Evolutionary conservation across 106 monocot species (phyloP).

Genomic region (Agapanthus africanus): DNA sequence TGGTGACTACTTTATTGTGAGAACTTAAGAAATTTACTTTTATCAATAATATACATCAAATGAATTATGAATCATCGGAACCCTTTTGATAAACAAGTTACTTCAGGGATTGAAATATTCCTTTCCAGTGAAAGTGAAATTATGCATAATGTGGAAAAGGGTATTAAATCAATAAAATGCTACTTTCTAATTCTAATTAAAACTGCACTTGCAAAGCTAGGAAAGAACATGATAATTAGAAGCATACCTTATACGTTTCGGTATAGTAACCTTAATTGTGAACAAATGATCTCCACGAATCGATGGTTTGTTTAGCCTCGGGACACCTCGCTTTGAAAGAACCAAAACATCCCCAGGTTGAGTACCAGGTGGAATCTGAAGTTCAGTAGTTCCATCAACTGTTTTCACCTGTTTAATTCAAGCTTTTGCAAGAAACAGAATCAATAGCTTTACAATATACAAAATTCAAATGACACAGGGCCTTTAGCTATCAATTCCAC

Average conservation of each 20-base stretch:
- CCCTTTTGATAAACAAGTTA: neutral
- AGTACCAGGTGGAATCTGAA: constrained; percentile 92
- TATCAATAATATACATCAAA: neutral
- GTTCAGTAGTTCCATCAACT: constrained; percentile 81
- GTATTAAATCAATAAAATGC: no score
- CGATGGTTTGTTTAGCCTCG: constrained; percentile 85
- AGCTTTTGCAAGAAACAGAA: constrained; percentile 37
- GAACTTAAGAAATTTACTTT: neutral
- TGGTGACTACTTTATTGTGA: no score
- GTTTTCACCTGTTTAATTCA: constrained; percentile 79
- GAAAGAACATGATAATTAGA: no score
- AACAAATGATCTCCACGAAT: constrained; percentile 99
- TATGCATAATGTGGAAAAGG: no score
- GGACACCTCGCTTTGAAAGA: constrained; percentile 79
- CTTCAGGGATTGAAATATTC: neutral
- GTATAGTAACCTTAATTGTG: constrained; percentile 86
- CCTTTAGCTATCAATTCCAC: no score
- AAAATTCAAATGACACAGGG: neutral
- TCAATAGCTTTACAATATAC: constrained; percentile 16
- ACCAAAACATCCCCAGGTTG: constrained; percentile 94
- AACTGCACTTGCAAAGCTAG: no score
- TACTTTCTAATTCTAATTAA: no score
- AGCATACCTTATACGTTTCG: constrained; percentile 75
- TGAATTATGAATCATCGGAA: no score
- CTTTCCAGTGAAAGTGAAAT: neutral